Conservation (phyloP, 2,329 filamentous ascomycete genomes). For the Diaporthe sp. region DNA sequence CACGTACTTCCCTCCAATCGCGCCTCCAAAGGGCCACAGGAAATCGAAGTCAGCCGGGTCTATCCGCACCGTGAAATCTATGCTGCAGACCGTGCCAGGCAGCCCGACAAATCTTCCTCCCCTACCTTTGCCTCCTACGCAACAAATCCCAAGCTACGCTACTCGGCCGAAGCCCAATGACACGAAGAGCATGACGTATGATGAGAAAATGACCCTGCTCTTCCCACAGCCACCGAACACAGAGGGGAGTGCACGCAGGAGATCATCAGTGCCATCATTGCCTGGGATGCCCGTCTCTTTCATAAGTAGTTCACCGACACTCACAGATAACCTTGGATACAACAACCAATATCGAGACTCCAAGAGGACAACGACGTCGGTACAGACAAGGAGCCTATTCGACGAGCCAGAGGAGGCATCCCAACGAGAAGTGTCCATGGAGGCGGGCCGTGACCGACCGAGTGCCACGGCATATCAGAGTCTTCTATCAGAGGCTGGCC, state of each 20-base stretch:
- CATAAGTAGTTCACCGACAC: conserved; percentile 45
- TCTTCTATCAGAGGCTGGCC: conserved; percentile 50
- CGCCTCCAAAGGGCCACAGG: conserved; percentile 55
- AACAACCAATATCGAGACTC: conserved; percentile 50
- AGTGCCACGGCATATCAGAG: conserved; percentile 51
- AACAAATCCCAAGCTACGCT: conserved; percentile 48
- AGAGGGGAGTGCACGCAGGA: conserved; percentile 46
- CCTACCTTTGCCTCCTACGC: conserved; percentile 63
- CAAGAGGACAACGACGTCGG: conserved; percentile 54
- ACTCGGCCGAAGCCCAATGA: conserved; percentile 62
- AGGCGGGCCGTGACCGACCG: conserved; percentile 41
- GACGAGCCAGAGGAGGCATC: conserved; percentile 45
- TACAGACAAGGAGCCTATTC: conserved; percentile 58
- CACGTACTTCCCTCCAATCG: conserved; percentile 58
- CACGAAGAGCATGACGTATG: conserved; percentile 70
- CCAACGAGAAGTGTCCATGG: conserved; percentile 20
- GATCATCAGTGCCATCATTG: conserved; percentile 61
- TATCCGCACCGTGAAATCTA: conserved; percentile 59
- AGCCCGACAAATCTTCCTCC: conserved; percentile 66
- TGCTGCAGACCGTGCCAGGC: conserved; percentile 59
- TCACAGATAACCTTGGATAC: conserved; percentile 45
- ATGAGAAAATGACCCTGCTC: conserved; percentile 69
- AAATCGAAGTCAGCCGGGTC: conserved; percentile 66
- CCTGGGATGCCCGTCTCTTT: conserved; percentile 55
- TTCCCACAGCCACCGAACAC: conserved; percentile 56